Evolutionary conservation across 352 stramenopile genomes (phyloP).

Genomic region (Globisporangium ultimum): DNA sequence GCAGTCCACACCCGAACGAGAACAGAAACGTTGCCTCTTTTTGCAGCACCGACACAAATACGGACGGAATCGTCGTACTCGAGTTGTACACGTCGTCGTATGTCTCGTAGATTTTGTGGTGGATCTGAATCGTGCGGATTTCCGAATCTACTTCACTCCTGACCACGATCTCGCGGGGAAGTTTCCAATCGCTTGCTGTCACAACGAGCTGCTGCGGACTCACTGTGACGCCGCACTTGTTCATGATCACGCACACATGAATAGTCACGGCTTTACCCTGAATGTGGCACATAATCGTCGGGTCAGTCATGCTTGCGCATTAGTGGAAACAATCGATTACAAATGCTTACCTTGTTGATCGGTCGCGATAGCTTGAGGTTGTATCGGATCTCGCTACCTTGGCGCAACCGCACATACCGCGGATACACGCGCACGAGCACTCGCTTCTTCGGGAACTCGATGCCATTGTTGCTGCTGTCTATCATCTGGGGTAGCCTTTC

Average conservation of each 20-base stretch:
- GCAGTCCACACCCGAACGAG: conserved; percentile 52
- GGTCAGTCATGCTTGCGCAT: no score
- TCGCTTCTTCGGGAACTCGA: conserved; percentile 27
- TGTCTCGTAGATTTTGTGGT: conserved; percentile 63
- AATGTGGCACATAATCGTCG: neutral
- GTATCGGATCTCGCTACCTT: conserved; percentile 64
- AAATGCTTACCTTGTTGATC: conserved; percentile 36
- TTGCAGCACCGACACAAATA: conserved; percentile 67
- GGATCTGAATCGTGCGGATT: conserved; percentile 63
- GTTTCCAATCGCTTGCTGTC: conserved; percentile 48
- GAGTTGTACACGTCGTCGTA: conserved; percentile 49
- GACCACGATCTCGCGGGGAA: conserved; percentile 42
- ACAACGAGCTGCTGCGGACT: conserved; percentile 45
- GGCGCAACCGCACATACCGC: conserved; percentile 57
- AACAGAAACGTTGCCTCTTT: conserved; percentile 77
- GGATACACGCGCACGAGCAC: conserved; percentile 52
- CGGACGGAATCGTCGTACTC: conserved; percentile 43
- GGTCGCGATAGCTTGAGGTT: conserved; percentile 46
- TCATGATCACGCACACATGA: conserved; percentile 58
- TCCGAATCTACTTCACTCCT: conserved; percentile 43
- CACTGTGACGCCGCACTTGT: conserved; percentile 53
- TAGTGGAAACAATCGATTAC: neutral
- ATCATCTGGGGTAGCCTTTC: neutral
- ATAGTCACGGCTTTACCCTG: conserved; percentile 57
- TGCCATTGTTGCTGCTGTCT: conserved; percentile 1